Percentiles rank a stretch among this genome's conserved stretches.
These are phyloP conservation scores for Priceomyces fermenticarens DNA, from an alignment of 805 yeast genomes.

Conservation along the genomic window DNA sequence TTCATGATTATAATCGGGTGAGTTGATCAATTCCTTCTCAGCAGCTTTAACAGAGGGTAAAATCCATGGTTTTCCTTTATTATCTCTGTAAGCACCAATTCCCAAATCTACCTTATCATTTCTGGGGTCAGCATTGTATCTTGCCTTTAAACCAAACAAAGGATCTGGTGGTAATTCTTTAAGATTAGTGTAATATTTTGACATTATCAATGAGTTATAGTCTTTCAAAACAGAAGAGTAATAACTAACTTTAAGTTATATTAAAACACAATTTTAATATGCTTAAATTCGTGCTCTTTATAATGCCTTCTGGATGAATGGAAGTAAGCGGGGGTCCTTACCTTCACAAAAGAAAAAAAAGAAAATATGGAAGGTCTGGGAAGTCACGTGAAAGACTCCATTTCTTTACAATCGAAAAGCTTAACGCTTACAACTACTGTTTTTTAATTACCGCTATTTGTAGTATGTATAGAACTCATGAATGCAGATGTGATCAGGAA, in stretches of 20 bases:
- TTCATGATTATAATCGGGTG: conserved; percentile 75
- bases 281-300: too few relatives aligned
- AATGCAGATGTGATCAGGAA: conserved; percentile 2
- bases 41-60: conserved; percentile 68
- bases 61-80: conserved; percentile 68
- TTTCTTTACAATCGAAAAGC: not conserved
- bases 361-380: not conserved
- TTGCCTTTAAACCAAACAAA: conserved; percentile 73
- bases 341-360: not conserved
- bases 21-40: conserved; percentile 58
- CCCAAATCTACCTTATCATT: conserved; percentile 77
- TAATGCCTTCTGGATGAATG: too few relatives aligned
- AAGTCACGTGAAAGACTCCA: not conserved
- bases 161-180: conserved; percentile 81
- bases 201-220: conserved; percentile 20
- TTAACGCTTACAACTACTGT: not conserved
- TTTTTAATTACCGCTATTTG: conserved; percentile 1
- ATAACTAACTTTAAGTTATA: too few relatives aligned
- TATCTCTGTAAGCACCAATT: conserved; percentile 76
- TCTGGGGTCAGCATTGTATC: conserved; percentile 58
- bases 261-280: too few relatives aligned
- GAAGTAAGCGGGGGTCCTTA: too few relatives aligned
- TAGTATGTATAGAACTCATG: conserved; percentile 2
- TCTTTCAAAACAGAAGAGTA: not conserved
- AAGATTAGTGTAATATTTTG: conserved; percentile 45